phyloP scores from a whole-genome alignment of 2,329 filamentous ascomycete species.

The Sphaceloma murrayae region DNA sequence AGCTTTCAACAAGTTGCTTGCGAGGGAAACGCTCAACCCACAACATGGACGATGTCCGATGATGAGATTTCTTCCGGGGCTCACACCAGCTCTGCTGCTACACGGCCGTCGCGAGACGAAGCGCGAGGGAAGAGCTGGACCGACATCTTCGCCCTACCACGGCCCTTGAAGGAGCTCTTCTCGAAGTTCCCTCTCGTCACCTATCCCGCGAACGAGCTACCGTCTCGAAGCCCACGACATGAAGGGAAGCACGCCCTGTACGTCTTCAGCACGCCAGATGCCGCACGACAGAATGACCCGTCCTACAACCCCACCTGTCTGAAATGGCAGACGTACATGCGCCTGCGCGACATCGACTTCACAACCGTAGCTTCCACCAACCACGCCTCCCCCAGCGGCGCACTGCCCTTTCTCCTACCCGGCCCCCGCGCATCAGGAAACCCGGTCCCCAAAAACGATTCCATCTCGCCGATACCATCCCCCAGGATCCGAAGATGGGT shows the following conservation, averaged over 20 bases:
- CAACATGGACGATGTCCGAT: slow-evolving; percentile 23
- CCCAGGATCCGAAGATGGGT: slow-evolving; percentile 62
- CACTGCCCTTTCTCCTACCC: slow-evolving; percentile 79
- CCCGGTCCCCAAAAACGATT: slow-evolving; percentile 24
- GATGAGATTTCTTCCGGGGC: slow-evolving; percentile 20
- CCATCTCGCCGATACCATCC: slow-evolving; percentile 44
- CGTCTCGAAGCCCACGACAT: slow-evolving; percentile 47
- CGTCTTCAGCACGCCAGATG: slow-evolving; percentile 62
- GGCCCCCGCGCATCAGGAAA: slow-evolving; percentile 22
- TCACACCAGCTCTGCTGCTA: too few relatives aligned
- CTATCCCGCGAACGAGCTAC: slow-evolving; percentile 66
- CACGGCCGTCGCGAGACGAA: too few relatives aligned
- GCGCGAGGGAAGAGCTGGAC: too few relatives aligned
- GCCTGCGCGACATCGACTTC: slow-evolving; percentile 62
- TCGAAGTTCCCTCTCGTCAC: slow-evolving; percentile 69
- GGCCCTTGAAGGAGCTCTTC: slow-evolving; percentile 73
- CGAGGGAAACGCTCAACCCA: too few relatives aligned
- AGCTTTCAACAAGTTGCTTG: too few relatives aligned
- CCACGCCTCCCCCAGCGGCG: slow-evolving; percentile 81
- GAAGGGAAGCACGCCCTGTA: slow-evolving; percentile 54
- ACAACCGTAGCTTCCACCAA: slow-evolving; percentile 66
- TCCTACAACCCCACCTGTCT: slow-evolving; percentile 89
- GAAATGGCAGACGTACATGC: slow-evolving; percentile 93
- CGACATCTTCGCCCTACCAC: slow-evolving; percentile 50
- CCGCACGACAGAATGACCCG: slow-evolving; percentile 51